Conservation (phyloP, 108 stramenopile genomes). For the Cyclotella kingstonii region DNA sequence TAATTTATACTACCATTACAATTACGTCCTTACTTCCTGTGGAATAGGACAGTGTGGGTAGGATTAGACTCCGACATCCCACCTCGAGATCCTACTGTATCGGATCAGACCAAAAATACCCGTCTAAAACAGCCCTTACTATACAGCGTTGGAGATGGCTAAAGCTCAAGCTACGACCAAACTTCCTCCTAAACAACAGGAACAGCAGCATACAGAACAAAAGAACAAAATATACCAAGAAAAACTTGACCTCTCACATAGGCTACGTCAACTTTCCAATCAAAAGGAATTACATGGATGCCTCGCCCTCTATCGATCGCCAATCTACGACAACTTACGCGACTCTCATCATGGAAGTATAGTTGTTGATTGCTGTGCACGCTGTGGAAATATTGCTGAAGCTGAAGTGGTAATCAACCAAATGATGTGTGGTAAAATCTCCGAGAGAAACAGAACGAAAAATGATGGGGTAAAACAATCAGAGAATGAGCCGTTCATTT, state of each 20-base stretch:
- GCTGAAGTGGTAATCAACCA: conserved; percentile 32
- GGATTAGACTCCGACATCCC: too few species aligned
- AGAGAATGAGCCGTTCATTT: conserved; percentile 12
- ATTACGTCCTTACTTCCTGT: too few species aligned
- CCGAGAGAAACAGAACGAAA: not conserved
- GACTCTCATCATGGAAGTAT: conserved; percentile 83
- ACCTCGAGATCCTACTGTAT: too few species aligned
- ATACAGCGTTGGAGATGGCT: too few species aligned
- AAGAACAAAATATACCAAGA: conserved; percentile 26
- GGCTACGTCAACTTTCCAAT: conserved; percentile 61
- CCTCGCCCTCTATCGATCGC: conserved; percentile 51
- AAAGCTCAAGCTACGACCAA: not conserved
- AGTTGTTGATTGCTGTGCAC: conserved; percentile 74
- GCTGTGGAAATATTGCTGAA: conserved; percentile 64
- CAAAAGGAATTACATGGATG: conserved; percentile 71
- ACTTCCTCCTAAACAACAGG: not conserved
- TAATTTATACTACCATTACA: not conserved
- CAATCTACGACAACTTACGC: conserved; percentile 47
- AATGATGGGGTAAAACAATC: too few species aligned
- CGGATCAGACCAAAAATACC: not conserved
- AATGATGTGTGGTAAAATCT: conserved; percentile 9
- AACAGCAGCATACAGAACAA: not conserved
- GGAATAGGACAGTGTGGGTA: too few species aligned
- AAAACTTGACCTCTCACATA: conserved; percentile 58
- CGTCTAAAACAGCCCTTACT: too few species aligned